Conservation (phyloP, 2,329 filamentous ascomycete species). For the Scedosporium aurantiacum region DNA sequence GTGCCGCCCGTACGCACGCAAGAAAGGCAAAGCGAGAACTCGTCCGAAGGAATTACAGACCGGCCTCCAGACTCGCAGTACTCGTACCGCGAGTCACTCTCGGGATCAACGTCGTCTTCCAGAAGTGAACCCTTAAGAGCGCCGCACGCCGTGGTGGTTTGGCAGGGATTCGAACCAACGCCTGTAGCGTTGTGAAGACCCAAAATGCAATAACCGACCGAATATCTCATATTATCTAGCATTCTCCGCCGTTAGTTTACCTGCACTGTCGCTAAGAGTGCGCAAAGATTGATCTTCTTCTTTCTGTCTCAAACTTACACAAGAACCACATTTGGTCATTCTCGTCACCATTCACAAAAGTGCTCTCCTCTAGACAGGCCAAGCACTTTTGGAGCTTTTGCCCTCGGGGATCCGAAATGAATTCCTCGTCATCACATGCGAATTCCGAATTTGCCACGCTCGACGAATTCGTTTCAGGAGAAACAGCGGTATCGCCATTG, state of each 20-base stretch:
- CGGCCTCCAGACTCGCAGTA: constrained; percentile 34
- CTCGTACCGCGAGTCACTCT: constrained; percentile 24
- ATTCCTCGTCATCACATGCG: constrained; percentile 34
- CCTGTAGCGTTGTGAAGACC: constrained; percentile 37
- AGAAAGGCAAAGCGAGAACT: constrained; percentile 17
- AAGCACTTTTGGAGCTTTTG: constrained; percentile 38
- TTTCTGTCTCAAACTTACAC: constrained; percentile 27
- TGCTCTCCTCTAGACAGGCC: constrained; percentile 41
- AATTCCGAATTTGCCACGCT: constrained; percentile 31
- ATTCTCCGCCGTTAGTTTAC: not conserved
- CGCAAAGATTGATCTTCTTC: not conserved
- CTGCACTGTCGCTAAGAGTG: no score
- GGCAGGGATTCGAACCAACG: constrained; percentile 35
- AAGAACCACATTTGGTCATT: constrained; percentile 46
- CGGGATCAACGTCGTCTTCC: constrained; percentile 24
- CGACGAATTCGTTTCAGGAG: constrained; percentile 28
- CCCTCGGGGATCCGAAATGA: constrained; percentile 25
- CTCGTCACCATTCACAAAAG: constrained; percentile 32
- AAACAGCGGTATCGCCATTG: constrained; percentile 26
- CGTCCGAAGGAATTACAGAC: constrained; percentile 18
- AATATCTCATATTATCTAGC: constrained; percentile 43
- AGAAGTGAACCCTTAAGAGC: constrained; percentile 28
- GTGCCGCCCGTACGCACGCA: constrained; percentile 29
- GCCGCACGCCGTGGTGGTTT: constrained; percentile 39
- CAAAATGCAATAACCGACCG: constrained; percentile 41